Conservation (phyloP, 345 rosid genomes). For the Fremontodendron californicum region DNA sequence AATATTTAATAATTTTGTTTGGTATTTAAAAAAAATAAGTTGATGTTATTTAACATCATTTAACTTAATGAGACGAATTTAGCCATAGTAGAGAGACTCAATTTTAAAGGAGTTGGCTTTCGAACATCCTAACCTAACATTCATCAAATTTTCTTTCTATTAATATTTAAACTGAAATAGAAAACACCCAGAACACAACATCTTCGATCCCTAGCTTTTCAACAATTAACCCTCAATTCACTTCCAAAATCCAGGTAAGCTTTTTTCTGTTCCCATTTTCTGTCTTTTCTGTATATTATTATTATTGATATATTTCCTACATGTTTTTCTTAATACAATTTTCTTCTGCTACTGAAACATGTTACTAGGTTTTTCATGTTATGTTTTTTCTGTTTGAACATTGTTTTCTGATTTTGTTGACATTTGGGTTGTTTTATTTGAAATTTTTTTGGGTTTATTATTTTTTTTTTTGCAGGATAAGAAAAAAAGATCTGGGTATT, state of each 20-base stretch:
- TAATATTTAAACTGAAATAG: background rate
- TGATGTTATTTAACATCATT: no score
- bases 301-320: background rate
- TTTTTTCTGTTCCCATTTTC: background rate
- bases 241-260: background rate
- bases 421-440: background rate
- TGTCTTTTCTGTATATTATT: background rate
- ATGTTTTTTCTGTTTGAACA: background rate
- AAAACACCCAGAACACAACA: background rate
- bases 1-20: no score
- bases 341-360: background rate
- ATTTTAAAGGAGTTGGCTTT: background rate
- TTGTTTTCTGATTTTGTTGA: background rate
- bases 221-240: background rate
- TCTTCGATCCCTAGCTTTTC: background rate
- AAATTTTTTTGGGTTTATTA: background rate
- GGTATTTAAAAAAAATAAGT: no score
- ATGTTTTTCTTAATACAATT: background rate
- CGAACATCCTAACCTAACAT: background rate
- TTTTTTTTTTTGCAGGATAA: constrained; percentile 9
- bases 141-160: background rate
- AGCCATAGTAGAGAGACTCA: no score
- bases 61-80: no score
- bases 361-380: background rate
- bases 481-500: background rate